Evolutionary conservation across 179 eudicot genomes (phyloP).

Genomic region (Camellia oleifera): DNA sequence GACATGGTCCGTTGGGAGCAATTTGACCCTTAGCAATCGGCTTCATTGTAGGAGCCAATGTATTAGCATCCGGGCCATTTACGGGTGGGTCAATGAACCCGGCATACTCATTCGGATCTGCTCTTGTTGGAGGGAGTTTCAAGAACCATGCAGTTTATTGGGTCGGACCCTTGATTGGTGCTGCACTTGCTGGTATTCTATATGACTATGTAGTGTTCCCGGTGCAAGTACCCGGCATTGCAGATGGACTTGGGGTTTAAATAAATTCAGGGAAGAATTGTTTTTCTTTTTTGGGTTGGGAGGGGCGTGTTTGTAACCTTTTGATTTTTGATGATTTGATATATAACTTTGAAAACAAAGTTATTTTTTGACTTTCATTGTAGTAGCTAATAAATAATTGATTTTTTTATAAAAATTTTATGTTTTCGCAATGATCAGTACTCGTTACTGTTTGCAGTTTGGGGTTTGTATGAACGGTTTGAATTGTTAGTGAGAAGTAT

Average conservation of each 20-base stretch:
- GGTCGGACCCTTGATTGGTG: slow-evolving; percentile 87
- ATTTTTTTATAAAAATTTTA: too few relatives aligned
- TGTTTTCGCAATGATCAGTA: too few relatives aligned
- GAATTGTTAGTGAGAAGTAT: too few relatives aligned
- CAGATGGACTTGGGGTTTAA: slow-evolving; percentile 30
- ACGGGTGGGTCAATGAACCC: slow-evolving; percentile 96
- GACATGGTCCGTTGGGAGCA: slow-evolving; percentile 51
- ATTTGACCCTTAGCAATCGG: slow-evolving; percentile 75
- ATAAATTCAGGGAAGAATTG: not conserved
- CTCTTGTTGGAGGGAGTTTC: slow-evolving; percentile 66
- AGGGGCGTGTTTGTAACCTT: too few relatives aligned
- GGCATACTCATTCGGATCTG: slow-evolving; percentile 74
- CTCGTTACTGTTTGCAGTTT: too few relatives aligned
- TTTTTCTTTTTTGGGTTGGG: not conserved
- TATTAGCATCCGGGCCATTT: slow-evolving; percentile 74
- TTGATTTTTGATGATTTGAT: too few relatives aligned
- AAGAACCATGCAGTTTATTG: slow-evolving; percentile 91
- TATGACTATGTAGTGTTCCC: slow-evolving; percentile 83
- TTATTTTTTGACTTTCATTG: too few relatives aligned
- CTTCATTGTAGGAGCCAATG: slow-evolving; percentile 68
- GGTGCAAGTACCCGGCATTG: slow-evolving; percentile 23
- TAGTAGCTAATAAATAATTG: too few relatives aligned
- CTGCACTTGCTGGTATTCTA: slow-evolving; percentile 61
- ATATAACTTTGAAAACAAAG: too few relatives aligned
- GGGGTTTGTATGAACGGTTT: too few relatives aligned